These are phyloP conservation scores for Phialophora chinensis DNA, from an alignment of 2,329 filamentous ascomycete species.

Conservation along the genomic window DNA sequence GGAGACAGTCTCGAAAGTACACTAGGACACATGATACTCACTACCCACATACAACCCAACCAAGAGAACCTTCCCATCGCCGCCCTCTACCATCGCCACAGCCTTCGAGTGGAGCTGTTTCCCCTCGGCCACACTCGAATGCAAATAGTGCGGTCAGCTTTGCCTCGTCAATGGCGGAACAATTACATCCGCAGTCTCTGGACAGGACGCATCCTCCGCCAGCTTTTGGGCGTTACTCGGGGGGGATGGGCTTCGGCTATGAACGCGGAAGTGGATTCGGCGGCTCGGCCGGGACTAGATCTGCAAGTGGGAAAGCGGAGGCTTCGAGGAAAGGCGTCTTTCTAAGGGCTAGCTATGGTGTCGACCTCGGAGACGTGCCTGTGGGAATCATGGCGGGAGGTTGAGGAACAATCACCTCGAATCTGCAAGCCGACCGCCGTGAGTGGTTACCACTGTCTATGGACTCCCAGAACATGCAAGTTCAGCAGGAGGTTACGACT, in stretches of 20 bases:
- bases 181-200: conserved; percentile 26
- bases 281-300: conserved; percentile 47
- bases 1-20: conserved; percentile 8
- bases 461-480: neutral
- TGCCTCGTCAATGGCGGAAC: conserved; percentile 26
- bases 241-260: conserved; percentile 47
- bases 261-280: conserved; percentile 44
- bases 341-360: conserved; percentile 36
- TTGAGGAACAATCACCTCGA: neutral
- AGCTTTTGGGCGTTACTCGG: conserved; percentile 45
- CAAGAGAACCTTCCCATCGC: conserved; percentile 1
- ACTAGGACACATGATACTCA: conserved; percentile 10
- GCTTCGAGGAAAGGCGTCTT: conserved; percentile 31
- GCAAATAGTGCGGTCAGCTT: conserved; percentile 25
- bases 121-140: conserved; percentile 20
- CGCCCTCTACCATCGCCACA: neutral
- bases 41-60: conserved; percentile 1
- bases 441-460: neutral
- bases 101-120: neutral
- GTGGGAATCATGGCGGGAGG: conserved; percentile 25
- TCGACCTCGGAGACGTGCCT: conserved; percentile 41
- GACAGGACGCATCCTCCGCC: conserved; percentile 24
- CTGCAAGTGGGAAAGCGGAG: conserved; percentile 24
- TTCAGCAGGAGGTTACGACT: neutral
- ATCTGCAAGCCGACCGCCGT: neutral